Evolutionary conservation across 2,329 filamentous ascomycete genomes (phyloP), one percentile per base, ranked within the genome.

Genomic region (Passalora sequoiae): DNA sequence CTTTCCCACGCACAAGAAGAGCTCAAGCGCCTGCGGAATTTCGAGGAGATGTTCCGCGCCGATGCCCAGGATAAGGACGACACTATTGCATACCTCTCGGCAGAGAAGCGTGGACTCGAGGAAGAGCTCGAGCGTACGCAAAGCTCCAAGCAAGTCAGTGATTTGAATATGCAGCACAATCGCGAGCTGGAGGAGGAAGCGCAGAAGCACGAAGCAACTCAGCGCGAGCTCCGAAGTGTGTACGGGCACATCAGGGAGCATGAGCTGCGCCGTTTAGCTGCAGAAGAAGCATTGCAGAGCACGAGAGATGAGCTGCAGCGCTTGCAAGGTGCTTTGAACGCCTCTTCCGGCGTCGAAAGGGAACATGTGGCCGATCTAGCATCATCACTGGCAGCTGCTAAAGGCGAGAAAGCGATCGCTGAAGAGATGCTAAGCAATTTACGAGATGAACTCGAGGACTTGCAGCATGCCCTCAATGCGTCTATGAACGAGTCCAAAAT

Each of bases 101-200:
- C 33, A 9, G 33, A 36, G 9, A 36, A 36, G 19, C 7, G 33
- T 6, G 33, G 33, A 9, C 8, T 36, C 10, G 33, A 36, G n/a
- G 29, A 31, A 24, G 38, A 40, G 21, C 28, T 40, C 28, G 8
- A 32, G n/a, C 38, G 38, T 20, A 21, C 17, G 13, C 19, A 32
- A n/a, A 13, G 20, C 38, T 4, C 47, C 45, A 19, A 36, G 24
- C 36, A 48, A 40, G 45, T 56, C 16, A 43, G 42, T 21, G 53
- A 56, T 1, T 19, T 49, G 13, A 43, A 41, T 9, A 49, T 52
- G 27, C 46, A 51, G 24, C 53, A 57, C 30, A 55, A 57, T 25
- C 53, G 49, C 19, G 55, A 56, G 38, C 45, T 57, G 15, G 55
- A 57, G 38, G 53, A 56, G 36, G 49, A 54, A 25, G 27, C 40